Base-by-base conservation (phyloP, 2,329 filamentous ascomycete species). In the Microsporum ferrugineum region DNA sequence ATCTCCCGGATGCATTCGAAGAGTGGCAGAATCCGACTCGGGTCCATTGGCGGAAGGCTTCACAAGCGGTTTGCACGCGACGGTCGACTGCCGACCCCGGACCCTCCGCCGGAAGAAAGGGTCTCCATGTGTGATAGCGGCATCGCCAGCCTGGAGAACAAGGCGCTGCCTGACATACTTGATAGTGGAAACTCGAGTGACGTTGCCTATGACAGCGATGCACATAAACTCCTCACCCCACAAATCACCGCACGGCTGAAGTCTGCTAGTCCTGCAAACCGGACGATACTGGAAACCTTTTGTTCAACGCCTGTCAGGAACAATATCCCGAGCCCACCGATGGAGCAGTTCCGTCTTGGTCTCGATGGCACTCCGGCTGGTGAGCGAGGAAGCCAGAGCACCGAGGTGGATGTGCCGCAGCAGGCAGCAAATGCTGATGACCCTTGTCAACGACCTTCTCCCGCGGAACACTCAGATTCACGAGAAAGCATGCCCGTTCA, bases 121-220 rank as follows among this genome's bases (percentile, higher is more conserved):
- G 31, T 65, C 65, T 4, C 64, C 63, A 23, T 45, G 34, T 53
- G 64, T 60, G 23, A 36, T 38, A 8, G 33, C 36, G 53, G 53
- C 1, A 6, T 47, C 7, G 53, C 23, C 36, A 14, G 45, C 36
- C 41, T 39, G 33, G 47, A 45, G 43, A 45, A 49, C 45, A 57
- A 66, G 60, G 36, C 65, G 41, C 67, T 65, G 29, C 67, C 17
- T 34, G 61, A 64, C 59, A 49, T 61, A 27, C 57, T 70, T 38
- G 71, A 69, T 45, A 70, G 70, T 59, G 74, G 71, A 58, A 62
- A 74, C 61, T 69, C 71, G 64, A 76, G 71, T 39, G 74, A 74
- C 39, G 67, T 67, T 60, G 72, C 69, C 5, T 76, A 77, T 62
- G 75, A 77, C 61, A 76, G 74, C 56, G 75, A 77, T 66, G 74